Percentiles rank a stretch among this genome's conserved stretches.
These are phyloP conservation scores for Ceratocystis ficicola DNA, from an alignment of 2,329 filamentous ascomycete genomes.

Conservation along the genomic window DNA sequence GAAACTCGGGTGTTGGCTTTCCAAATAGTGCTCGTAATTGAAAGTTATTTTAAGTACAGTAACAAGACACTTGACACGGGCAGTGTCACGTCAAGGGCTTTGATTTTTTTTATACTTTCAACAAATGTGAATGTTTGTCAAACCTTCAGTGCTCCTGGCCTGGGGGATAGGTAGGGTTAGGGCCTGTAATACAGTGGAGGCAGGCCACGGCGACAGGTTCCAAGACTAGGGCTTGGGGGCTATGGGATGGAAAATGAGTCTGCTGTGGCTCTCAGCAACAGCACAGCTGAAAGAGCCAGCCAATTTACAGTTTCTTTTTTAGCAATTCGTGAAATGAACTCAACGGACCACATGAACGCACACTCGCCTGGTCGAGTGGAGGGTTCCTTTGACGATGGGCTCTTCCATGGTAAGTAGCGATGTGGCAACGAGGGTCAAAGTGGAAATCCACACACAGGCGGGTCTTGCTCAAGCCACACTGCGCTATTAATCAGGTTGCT, in stretches of 20 bases:
- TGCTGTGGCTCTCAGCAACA: neutral
- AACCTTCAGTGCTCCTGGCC: too few relatives aligned
- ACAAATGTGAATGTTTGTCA: too few relatives aligned
- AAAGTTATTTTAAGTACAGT: too few relatives aligned
- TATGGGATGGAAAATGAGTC: neutral
- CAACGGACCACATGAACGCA: neutral
- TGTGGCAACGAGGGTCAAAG: neutral
- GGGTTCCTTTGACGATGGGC: neutral
- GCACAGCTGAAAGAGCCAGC: neutral
- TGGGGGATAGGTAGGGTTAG: conserved; percentile 1
- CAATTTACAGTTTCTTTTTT: neutral
- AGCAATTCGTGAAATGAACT: neutral
- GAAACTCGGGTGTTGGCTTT: too few relatives aligned
- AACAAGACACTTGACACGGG: too few relatives aligned
- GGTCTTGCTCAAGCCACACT: neutral
- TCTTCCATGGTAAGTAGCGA: neutral
- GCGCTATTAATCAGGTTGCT: neutral
- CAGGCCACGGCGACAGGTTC: neutral
- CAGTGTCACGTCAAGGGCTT: too few relatives aligned
- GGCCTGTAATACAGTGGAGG: neutral
- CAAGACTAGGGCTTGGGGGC: neutral
- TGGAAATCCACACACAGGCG: neutral
- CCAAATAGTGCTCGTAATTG: too few relatives aligned
- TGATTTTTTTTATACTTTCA: too few relatives aligned
- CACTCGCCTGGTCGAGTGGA: neutral